Evolutionary conservation across 2,329 filamentous ascomycete species (phyloP).

Genomic region (Scopulariopsis brevicaulis): DNA sequence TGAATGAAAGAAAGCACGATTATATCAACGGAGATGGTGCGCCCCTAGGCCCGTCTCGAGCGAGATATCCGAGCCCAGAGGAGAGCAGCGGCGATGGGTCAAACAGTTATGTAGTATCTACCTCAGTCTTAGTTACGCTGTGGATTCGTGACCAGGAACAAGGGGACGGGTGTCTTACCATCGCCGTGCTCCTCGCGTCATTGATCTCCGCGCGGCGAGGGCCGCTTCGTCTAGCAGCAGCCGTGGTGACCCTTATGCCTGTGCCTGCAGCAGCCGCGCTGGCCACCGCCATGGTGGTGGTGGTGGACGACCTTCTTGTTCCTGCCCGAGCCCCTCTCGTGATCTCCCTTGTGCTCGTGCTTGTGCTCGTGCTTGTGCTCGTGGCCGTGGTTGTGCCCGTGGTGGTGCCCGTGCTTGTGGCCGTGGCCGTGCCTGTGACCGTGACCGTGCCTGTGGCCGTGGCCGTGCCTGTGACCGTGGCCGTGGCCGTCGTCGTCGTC

Average conservation of each 20-base stretch:
- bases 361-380: background rate
- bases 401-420: background rate
- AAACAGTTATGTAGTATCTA: too few relatives aligned
- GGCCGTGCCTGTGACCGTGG: background rate
- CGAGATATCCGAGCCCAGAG: too few relatives aligned
- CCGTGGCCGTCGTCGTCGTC: background rate
- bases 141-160: too few relatives aligned
- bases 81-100: too few relatives aligned
- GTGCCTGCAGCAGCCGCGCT: background rate
- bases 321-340: background rate
- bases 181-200: background rate
- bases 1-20: too few relatives aligned
- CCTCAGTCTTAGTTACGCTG: too few relatives aligned
- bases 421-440: background rate
- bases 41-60: too few relatives aligned
- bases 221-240: background rate
- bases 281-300: background rate
- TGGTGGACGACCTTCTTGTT: background rate
- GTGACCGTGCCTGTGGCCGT: background rate
- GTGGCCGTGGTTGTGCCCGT: background rate
- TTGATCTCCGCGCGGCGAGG: background rate
- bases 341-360: background rate
- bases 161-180: background rate
- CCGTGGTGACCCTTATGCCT: background rate
- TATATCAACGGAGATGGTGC: too few relatives aligned